Evolutionary conservation across 2,329 filamentous ascomycete species (phyloP).

Genomic region (Huntiella omanensis): DNA sequence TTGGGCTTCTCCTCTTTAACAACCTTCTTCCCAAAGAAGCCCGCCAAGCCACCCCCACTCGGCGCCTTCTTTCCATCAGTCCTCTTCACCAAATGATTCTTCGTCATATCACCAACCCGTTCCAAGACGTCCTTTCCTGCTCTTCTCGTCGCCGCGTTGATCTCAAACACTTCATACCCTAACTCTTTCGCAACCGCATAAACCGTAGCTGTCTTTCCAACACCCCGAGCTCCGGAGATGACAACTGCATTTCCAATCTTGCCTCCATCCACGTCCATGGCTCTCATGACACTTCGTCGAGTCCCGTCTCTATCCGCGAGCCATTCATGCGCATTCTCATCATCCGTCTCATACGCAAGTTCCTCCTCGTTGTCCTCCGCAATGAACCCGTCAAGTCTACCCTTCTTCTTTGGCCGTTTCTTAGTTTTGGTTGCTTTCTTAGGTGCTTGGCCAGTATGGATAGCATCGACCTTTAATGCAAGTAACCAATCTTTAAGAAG

Average conservation of each 20-base stretch:
- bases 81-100: constrained; percentile 66
- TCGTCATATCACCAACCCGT: constrained; percentile 88
- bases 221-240: constrained; percentile 73
- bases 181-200: constrained; percentile 85
- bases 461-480: constrained; percentile 54
- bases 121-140: constrained; percentile 83
- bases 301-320: background rate
- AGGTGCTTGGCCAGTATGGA: constrained; percentile 41
- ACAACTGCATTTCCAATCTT: constrained; percentile 60
- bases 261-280: constrained; percentile 16
- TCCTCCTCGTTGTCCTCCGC: constrained; percentile 50
- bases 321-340: constrained; percentile 17
- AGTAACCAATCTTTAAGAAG: constrained; percentile 68
- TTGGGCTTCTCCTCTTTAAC: constrained; percentile 20
- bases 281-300: constrained; percentile 6
- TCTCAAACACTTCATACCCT: constrained; percentile 86
- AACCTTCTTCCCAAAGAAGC: constrained; percentile 15
- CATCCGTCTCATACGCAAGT: constrained; percentile 21
- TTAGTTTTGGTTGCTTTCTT: constrained; percentile 12
- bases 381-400: constrained; percentile 61
- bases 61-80: constrained; percentile 11
- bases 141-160: constrained; percentile 65
- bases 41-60: constrained; percentile 12
- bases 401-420: constrained; percentile 39
- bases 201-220: constrained; percentile 82